Evolutionary conservation across 768 basidiomycete genomes (phyloP).

Genomic region (Lentinula lateritia): DNA sequence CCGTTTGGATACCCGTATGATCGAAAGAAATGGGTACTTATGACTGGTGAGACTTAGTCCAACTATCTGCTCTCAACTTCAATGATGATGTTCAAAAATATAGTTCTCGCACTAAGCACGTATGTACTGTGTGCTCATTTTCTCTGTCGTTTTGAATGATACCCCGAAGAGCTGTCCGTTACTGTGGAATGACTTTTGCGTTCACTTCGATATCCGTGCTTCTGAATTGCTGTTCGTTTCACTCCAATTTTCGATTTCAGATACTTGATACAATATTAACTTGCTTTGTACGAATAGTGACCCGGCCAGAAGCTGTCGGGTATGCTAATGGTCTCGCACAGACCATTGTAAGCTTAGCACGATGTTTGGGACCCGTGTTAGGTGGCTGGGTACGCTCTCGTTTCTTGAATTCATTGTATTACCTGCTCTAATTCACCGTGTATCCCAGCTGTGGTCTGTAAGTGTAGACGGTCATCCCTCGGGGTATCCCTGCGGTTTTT

Average conservation of each 20-base stretch:
- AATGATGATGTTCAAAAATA: constrained; percentile 1
- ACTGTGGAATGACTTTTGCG: constrained; percentile 81
- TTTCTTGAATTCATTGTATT: too few relatives aligned
- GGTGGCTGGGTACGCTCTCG: constrained; percentile 62
- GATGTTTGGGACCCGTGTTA: constrained; percentile 84
- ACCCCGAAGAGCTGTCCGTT: constrained; percentile 66
- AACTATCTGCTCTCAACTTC: constrained; percentile 5
- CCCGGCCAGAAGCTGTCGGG: constrained; percentile 82
- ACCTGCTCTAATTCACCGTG: background rate
- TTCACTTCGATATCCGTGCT: constrained; percentile 90
- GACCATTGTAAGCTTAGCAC: constrained; percentile 88
- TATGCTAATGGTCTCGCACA: constrained; percentile 95
- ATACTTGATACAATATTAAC: constrained; percentile 7
- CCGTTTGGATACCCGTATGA: constrained; percentile 62
- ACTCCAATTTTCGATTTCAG: background rate
- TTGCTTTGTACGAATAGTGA: constrained; percentile 47
- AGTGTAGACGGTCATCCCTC: constrained; percentile 63
- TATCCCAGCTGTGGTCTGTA: constrained; percentile 61
- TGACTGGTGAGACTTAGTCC: constrained; percentile 53
- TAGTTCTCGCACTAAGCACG: constrained; percentile 79
- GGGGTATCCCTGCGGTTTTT: constrained; percentile 73
- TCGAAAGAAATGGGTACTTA: constrained; percentile 74
- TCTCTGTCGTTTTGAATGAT: background rate
- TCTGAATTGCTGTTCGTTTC: constrained; percentile 68
- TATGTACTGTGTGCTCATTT: constrained; percentile 23